Evolutionary conservation across 495 filamentous ascomycete genomes (phyloP).

Genomic region (Trichocladium uniseriatum): DNA sequence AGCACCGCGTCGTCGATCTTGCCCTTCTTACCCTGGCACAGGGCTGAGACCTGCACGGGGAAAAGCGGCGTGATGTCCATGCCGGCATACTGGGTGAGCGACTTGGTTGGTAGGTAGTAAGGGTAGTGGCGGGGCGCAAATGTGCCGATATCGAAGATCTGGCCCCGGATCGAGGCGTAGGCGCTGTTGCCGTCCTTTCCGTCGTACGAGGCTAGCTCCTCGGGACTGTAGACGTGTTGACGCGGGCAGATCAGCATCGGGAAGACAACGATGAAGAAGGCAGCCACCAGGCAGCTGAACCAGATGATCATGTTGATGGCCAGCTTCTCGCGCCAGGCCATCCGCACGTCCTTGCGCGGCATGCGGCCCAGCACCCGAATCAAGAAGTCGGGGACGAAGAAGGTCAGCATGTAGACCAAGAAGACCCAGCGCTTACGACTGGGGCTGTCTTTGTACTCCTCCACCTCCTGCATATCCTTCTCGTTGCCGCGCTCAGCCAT

Average conservation of each 20-base stretch:
- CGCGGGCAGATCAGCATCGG: constrained; percentile 83
- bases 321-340: constrained; percentile 93
- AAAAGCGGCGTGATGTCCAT: constrained; percentile 80
- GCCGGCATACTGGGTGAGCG: constrained; percentile 72
- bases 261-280: constrained; percentile 86
- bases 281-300: constrained; percentile 65
- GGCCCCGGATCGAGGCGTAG: constrained; percentile 75
- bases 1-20: constrained; percentile 55
- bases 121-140: constrained; percentile 80
- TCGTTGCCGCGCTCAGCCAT: constrained; percentile 95
- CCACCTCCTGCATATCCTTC: constrained; percentile 81
- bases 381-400: constrained; percentile 74
- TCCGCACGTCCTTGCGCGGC: constrained; percentile 84
- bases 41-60: constrained; percentile 85
- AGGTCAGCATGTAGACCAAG: constrained; percentile 79
- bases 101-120: constrained; percentile 49
- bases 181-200: constrained; percentile 56
- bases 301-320: constrained; percentile 98
- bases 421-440: constrained; percentile 87
- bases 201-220: constrained; percentile 63
- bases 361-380: constrained; percentile 75
- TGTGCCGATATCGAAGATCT: constrained; percentile 72
- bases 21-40: constrained; percentile 71
- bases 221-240: constrained; percentile 75
- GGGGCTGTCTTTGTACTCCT: constrained; percentile 66